Evolutionary conservation across 1,139 yeast species (phyloP).

Genomic region (Scheffersomyces segobiensis): DNA sequence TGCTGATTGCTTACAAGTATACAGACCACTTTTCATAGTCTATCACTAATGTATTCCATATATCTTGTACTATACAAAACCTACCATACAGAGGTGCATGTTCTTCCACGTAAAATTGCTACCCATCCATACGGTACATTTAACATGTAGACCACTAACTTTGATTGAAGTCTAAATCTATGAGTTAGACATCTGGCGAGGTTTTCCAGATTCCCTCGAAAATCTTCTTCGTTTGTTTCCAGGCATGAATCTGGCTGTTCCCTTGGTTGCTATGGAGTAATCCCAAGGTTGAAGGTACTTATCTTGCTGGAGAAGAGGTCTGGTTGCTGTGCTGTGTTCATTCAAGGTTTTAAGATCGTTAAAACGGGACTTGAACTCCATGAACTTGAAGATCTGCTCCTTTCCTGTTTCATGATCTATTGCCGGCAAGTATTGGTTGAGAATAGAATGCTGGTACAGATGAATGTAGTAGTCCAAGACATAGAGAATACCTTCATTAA

Average conservation of each 20-base stretch:
- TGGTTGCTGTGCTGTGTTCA: slow-evolving; percentile 39
- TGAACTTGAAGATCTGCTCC: slow-evolving; percentile 48
- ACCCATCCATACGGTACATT: too few relatives aligned
- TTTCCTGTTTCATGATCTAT: slow-evolving; percentile 38
- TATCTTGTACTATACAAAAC: not conserved
- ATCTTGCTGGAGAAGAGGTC: slow-evolving; percentile 43
- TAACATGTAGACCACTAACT: too few relatives aligned
- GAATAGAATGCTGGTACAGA: slow-evolving; percentile 35
- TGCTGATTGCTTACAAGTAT: not conserved
- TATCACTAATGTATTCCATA: not conserved
- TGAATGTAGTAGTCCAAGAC: slow-evolving; percentile 64
- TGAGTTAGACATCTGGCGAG: not conserved
- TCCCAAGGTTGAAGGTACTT: slow-evolving; percentile 53
- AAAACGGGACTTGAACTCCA: slow-evolving; percentile 47
- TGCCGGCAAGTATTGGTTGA: slow-evolving; percentile 25
- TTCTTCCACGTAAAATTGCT: not conserved
- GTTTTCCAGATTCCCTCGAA: slow-evolving; percentile 21
- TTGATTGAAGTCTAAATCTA: too few relatives aligned
- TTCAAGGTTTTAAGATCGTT: slow-evolving; percentile 41
- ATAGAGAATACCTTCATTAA: slow-evolving; percentile 62
- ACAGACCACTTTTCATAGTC: not conserved
- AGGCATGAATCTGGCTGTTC: slow-evolving; percentile 57
- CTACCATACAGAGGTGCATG: not conserved
- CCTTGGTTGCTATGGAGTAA: slow-evolving; percentile 43
- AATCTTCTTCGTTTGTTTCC: slow-evolving; percentile 50